Evolutionary conservation across 768 basidiomycete genomes (phyloP), one percentile per base, ranked within the genome.

Genomic region (Panellus pusillus): DNA sequence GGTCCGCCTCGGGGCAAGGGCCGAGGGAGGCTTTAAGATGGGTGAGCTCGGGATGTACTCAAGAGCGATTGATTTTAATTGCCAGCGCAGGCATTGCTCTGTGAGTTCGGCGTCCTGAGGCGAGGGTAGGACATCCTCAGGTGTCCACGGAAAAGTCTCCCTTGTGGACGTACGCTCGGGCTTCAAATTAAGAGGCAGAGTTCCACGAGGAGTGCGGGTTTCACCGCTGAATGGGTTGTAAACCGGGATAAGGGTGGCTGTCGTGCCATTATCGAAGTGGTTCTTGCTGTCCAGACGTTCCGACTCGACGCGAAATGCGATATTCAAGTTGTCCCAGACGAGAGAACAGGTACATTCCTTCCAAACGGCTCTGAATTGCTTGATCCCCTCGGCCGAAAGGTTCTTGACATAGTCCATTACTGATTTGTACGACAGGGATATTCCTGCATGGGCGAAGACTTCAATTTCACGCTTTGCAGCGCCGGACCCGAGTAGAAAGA

Each of bases 301-400:
- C 27, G 66, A 55, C 7, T 43, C 57, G 17, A 70, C 66, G 2
- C 55, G 57, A 39, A 65, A 66, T 1, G 65, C 61, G 39, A 70
- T 67, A 49, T 68, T 68, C 20, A 68, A 27, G 50, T 69, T 70
- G 48, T 70, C 68, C 67, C 68, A 70, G 7, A 66, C 58, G 18
- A 67, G 31, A 12, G 40, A 52, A 20, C 43, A 52, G 43, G 63
- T 49, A 7, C 47, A 47, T n/a, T 61, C 61, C 18, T 57, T 14
- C 1, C 57, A 53, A 24, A 69, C 61, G 14, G 47, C 31, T 43
- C 61, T 58, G 29, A 69, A 54, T 24, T 28, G 28, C 18, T 13
- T n/a, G 4, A 43, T 18, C 3, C 39, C 49, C 18, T 50, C 49
- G 2, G 18, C 13, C 0, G 60, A 61, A 12, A 61, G 57, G 4